phyloP scores from a whole-genome alignment of 2,329 filamentous ascomycete genomes.

The Neopestalotiopsis sp. region DNA sequence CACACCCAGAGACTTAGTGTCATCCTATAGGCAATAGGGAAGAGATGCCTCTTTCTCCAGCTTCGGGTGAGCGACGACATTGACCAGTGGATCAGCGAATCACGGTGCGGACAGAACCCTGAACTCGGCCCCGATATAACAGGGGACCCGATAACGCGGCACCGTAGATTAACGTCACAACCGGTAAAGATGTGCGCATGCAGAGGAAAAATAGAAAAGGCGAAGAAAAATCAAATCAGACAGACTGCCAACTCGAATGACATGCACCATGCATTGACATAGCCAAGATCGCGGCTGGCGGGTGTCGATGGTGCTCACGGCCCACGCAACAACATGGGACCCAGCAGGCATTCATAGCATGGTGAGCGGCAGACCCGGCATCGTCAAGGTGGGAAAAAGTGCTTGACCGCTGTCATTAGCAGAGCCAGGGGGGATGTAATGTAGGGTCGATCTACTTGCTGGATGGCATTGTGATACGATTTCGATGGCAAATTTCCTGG shows the following conservation, averaged over 20 bases:
- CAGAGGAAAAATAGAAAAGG: constrained; percentile 5
- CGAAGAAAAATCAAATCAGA: too few species aligned
- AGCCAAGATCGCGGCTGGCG: constrained; percentile 5
- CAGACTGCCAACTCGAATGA: constrained; percentile 5
- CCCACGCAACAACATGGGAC: neutral
- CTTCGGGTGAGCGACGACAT: constrained; percentile 12
- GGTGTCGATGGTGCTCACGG: neutral
- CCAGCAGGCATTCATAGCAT: neutral
- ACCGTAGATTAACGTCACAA: constrained; percentile 12
- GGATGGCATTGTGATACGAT: constrained; percentile 11
- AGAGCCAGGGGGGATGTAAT: neutral
- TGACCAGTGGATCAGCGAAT: constrained; percentile 10
- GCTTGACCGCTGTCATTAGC: constrained; percentile 5
- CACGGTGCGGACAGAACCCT: constrained; percentile 2
- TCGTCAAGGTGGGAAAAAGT: neutral
- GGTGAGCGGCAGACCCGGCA: constrained; percentile 15
- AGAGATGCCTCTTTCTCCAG: neutral
- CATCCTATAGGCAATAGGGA: neutral
- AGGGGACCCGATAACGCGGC: constrained; percentile 14
- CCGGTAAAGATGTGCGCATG: constrained; percentile 16
- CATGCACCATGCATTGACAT: neutral
- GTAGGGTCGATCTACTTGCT: neutral
- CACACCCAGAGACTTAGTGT: neutral
- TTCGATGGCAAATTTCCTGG: constrained; percentile 13
- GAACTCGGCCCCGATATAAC: constrained; percentile 9